Conservation (phyloP, 73 alveolate species). For the Stentor roeselii region DNA sequence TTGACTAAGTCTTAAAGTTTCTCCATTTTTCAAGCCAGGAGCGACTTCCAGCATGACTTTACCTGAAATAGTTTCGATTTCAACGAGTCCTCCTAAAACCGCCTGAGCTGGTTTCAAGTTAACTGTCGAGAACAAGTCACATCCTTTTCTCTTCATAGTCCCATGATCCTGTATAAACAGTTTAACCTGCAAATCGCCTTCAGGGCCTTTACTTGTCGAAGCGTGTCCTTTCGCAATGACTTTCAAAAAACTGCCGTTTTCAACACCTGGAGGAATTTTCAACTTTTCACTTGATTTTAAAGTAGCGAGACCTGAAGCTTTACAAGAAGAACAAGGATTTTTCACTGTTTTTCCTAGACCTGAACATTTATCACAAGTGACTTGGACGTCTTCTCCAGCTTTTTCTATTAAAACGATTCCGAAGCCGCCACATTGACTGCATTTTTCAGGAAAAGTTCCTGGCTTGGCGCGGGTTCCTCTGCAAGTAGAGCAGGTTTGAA, state of each 20-base stretch:
- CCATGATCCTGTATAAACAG: slow-evolving; percentile 29
- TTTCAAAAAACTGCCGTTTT: slow-evolving; percentile 61
- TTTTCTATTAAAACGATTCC: slow-evolving; percentile 59
- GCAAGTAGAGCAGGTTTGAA: slow-evolving; percentile 69
- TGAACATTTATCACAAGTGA: slow-evolving; percentile 65
- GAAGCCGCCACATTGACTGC: slow-evolving; percentile 75
- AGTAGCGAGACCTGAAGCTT: slow-evolving; percentile 54
- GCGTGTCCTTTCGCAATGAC: slow-evolving; percentile 70
- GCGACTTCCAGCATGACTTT: slow-evolving; percentile 56
- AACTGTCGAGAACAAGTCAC: slow-evolving; percentile 39
- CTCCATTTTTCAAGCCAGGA: slow-evolving; percentile 74
- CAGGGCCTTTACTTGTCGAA: slow-evolving; percentile 54
- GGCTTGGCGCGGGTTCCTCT: slow-evolving; percentile 76
- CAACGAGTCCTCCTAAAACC: slow-evolving; percentile 68
- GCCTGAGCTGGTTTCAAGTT: slow-evolving; percentile 64
- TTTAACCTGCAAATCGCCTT: slow-evolving; percentile 77
- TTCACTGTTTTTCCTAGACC: slow-evolving; percentile 75
- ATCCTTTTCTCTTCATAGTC: not conserved
- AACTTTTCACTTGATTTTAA: slow-evolving; percentile 49
- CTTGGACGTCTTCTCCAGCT: slow-evolving; percentile 73
- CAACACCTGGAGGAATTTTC: slow-evolving; percentile 81
- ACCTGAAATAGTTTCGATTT: slow-evolving; percentile 75
- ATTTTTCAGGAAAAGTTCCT: slow-evolving; percentile 73
- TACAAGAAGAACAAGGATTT: slow-evolving; percentile 65
- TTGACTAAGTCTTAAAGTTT: slow-evolving; percentile 53